A percentile compares a stretch with the other conserved stretches of the same genome.
phyloP scores from a whole-genome alignment of 1,284 basidiomycete species.

The Thecaphora thlaspeos region DNA sequence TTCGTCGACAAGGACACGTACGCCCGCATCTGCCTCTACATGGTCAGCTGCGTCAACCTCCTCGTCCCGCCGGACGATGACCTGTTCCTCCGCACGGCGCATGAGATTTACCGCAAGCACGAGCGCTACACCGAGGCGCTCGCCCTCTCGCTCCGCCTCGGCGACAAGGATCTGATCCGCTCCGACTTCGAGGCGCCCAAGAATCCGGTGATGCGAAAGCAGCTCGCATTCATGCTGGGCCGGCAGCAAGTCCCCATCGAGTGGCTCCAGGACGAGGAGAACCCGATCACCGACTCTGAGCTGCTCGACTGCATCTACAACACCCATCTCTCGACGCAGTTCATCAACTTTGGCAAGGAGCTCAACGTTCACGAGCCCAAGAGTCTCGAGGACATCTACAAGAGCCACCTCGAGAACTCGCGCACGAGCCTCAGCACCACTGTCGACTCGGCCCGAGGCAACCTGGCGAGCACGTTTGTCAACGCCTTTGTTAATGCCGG shows the following conservation, averaged over 20 bases:
- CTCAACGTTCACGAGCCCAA: conserved; percentile 86
- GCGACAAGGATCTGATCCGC: conserved; percentile 73
- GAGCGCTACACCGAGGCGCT: conserved; percentile 89
- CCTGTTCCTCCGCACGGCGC: conserved; percentile 84
- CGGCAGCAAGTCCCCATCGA: conserved; percentile 87
- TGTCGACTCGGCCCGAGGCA: conserved; percentile 90
- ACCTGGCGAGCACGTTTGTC: conserved; percentile 94
- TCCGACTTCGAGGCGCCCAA: conserved; percentile 54
- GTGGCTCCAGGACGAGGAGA: conserved; percentile 73
- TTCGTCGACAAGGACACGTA: conserved; percentile 72
- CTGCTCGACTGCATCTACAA: conserved; percentile 71
- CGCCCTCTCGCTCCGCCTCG: conserved; percentile 79
- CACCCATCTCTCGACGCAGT: conserved; percentile 69
- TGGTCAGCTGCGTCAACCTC: conserved; percentile 88
- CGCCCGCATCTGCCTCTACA: conserved; percentile 91
- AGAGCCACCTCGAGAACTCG: conserved; percentile 83
- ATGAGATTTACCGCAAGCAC: conserved; percentile 84
- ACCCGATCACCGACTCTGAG: conserved; percentile 61
- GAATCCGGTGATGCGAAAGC: conserved; percentile 74
- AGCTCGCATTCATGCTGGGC: conserved; percentile 89
- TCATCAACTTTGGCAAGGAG: conserved; percentile 91
- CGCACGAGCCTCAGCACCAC: conserved; percentile 58
- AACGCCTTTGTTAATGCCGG: conserved; percentile 99
- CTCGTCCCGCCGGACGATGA: conserved; percentile 91
- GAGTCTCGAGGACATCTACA: conserved; percentile 95